These are phyloP conservation scores for Raphanus sativus DNA, from an alignment of 345 rosid species.

Conservation along the genomic window DNA sequence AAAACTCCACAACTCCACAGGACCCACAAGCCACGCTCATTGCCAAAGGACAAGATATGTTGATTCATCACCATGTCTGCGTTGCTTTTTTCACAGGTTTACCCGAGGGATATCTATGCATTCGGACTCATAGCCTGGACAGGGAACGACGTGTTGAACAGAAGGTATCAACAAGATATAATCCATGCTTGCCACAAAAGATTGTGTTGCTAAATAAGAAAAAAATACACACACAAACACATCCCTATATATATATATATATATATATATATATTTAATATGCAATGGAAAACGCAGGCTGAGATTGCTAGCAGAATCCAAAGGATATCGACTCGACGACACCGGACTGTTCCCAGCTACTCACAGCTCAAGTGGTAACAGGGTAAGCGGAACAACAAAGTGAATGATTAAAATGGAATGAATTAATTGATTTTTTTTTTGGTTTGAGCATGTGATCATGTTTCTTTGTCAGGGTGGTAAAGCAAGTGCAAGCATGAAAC, in stretches of 20 bases:
- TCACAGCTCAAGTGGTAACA: conserved; percentile 67
- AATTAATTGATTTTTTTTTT: not conserved
- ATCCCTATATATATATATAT: not conserved
- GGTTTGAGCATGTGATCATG: not conserved
- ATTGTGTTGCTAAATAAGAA: not conserved
- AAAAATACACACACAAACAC: not conserved
- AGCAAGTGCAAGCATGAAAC: conserved; percentile 60
- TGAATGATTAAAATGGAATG: not conserved
- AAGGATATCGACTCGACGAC: conserved; percentile 87
- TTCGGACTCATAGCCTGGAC: conserved; percentile 96
- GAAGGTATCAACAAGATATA: too few species aligned
- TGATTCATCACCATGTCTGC: not conserved
- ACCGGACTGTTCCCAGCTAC: conserved; percentile 91
- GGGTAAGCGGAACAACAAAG: conserved; percentile 46
- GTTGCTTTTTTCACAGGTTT: conserved; percentile 50
- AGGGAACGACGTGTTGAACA: conserved; percentile 86
- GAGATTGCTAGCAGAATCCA: conserved; percentile 86
- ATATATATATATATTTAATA: not conserved
- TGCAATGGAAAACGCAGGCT: conserved; percentile 51
- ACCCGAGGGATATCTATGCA: conserved; percentile 83
- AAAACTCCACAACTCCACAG: too few species aligned
- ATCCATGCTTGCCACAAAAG: not conserved
- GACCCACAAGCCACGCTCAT: too few species aligned
- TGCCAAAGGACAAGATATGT: not conserved
- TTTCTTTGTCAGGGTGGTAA: conserved; percentile 55